Base-by-base conservation (phyloP, 805 yeast genomes). In the Wickerhamiella domercqiae region DNA sequence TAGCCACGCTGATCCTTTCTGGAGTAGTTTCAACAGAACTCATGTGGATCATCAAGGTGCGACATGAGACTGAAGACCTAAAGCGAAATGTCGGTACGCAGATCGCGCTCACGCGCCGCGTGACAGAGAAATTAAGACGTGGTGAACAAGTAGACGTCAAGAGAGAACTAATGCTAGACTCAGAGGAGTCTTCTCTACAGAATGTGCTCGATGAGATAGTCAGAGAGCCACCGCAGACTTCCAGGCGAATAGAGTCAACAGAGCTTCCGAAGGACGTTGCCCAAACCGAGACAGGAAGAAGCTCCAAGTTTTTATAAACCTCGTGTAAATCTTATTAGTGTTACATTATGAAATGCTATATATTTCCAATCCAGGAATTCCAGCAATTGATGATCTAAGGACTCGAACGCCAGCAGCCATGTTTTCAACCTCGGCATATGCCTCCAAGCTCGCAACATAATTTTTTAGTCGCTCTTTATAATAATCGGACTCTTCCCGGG, bases 381-480 rank as follows among this genome's bases (percentile, higher is more conserved):
- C 81, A 18, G 68, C 66, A 37, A 82, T 59, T 2, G 86, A 68
- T 45, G 78, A 66, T 48, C 83, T 87, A 39, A 86, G 69, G 49
- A 75, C 70, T 36, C 65, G 63, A 32, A 84, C 58, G 0, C 95
- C 93, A 38, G 68, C 70, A n/a, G 72, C 70, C 24, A 82, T 82
- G 43, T 80, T 86, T 21, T 71, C 78, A 21, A 81, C 77, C 45
- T 75, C 75, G 3, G 90, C 70, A 31, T 81, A 72, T 20, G 78
- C 74, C 52, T 78, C 73, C 31, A 87, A 56, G 7, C 75, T 69
- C 78, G 83, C 74, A 41, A 93, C 64, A 55, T 80, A 86, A 47
- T 77, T 78, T 49, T 71, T 71, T 21, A 86, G 67, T 44, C 76
- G 76, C 44, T 74, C 79, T 48, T 72, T 68, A 56, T 71, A 82